Base-by-base conservation (phyloP, 495 filamentous ascomycete species). In the Podospora pseudoanserina region DNA sequence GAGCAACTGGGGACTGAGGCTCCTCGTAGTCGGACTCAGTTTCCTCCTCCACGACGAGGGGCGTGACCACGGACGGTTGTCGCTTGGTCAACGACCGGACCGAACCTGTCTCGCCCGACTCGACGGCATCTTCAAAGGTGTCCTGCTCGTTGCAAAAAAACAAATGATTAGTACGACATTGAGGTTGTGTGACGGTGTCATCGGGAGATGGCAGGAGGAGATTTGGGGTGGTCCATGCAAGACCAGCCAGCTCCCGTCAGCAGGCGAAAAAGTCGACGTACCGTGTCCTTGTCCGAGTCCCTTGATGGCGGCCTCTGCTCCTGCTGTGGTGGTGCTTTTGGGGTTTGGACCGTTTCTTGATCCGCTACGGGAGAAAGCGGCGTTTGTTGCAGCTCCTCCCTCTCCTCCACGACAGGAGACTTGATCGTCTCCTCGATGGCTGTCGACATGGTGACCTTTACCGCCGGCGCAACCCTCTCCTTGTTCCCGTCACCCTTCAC, bases 91-190 rank as follows among this genome's bases (percentile, higher is more conserved):
- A 72, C 9, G 82, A 83, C 56, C 82, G 77, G 27, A 82, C 72
- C 55, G 81, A 83, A 62, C 77, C 75, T 18, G 79, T 82, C 78
- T 92, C 91, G 63, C 77, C 75, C n/a, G 79, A 82, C 78, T 92
- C 91, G 71, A 86, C 80, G 67, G 90, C 90, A 80, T 94, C 90
- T 75, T 92, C 90, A 66, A 92, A 93, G 23, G 87, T 87, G 67
- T 93, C 91, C 90, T 92, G 77, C 60, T 70, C 39, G 63, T 68
- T 58, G 69, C 58, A 63, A 65, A 39, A 23, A 23, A 23, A 2
- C 1, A 23, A 49, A 49, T 49, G 7, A 39, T 74, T 68, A 74
- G 72, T 63, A 66, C 20, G 15, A 44, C 49, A 67, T 7, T 49
- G 65, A 58, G 61, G 56, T 19, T 56, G 54, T 65, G 67, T 71